Evolutionary conservation across 2,329 filamentous ascomycete genomes (phyloP), one percentile per base, ranked within the genome.

Genomic region (Diaporthe humulicola): DNA sequence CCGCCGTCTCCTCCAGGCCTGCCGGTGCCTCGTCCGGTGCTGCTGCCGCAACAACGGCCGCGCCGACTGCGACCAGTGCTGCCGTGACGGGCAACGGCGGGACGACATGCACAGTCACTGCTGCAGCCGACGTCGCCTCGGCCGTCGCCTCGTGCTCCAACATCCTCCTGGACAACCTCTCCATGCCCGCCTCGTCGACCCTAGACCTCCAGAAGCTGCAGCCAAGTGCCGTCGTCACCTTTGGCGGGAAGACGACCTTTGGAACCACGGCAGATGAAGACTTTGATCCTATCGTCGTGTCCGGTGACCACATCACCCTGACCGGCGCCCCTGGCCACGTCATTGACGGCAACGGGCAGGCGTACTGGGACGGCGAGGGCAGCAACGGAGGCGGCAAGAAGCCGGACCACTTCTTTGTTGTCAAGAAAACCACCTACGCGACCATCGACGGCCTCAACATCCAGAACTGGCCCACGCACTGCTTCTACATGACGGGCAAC

Each of bases 321-420:
- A 76, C 71, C 6, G 78, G 78, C 19, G 76, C 78, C 10, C 36
- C 74, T 15, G 78, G 77, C 25, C 73, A 76, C 40, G 56, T 76
- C 6, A 76, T 79, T 7, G 74, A 79, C 56, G 76, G 77, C 48
- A 73, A 75, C 64, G 77, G 77, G 4, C 54, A 33, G 36, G 64
- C 66, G 5, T 77, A 76, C 74, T 79, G 82, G 82, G 82, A 84
- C 72, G 81, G 81, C 45, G 38, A 82, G 76, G 84, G 84, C 61
- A 78, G 77, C 76, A 85, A 84, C 71, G 83, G 83, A n/a, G 84
- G 84, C 60, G 80, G 80, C 76, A 81, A 78, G 48, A 84, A 85
- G 81, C 83, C 83, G 52, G 82, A 86, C 82, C 74, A 76, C 75
- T 88, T 90, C 84, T 90, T 90, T 83, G 85, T 83, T 30, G 88